phyloP scores from a whole-genome alignment of 2,329 filamentous ascomycete species.

The Fusarium incarnatum region DNA sequence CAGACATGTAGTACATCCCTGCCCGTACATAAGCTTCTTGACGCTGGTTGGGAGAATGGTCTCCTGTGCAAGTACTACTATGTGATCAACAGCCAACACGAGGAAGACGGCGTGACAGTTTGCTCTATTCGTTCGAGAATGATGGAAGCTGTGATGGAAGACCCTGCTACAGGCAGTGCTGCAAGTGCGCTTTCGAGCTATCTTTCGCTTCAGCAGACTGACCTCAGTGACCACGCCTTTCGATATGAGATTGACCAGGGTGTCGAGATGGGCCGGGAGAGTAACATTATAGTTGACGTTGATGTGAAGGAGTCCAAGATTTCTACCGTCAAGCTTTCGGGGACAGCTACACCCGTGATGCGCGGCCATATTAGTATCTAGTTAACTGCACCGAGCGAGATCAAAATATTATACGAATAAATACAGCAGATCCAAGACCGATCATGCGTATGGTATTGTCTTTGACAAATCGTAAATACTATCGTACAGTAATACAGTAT shows the following conservation, averaged over 20 bases:
- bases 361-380: conserved; percentile 49
- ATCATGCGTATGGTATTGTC: conserved; percentile 45
- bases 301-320: conserved; percentile 48
- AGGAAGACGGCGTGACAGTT: conserved; percentile 44
- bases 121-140: conserved; percentile 68
- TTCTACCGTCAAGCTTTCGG: conserved; percentile 49
- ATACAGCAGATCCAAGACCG: conserved; percentile 30
- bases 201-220: conserved; percentile 59
- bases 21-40: conserved; percentile 54
- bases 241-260: conserved; percentile 71
- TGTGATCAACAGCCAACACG: conserved; percentile 54
- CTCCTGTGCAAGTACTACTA: conserved; percentile 71
- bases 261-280: conserved; percentile 73
- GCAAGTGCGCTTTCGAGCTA: conserved; percentile 68
- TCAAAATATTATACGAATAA: not conserved
- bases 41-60: conserved; percentile 66
- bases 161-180: conserved; percentile 73
- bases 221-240: conserved; percentile 47
- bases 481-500: conserved; percentile 56
- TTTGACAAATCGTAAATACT: conserved; percentile 47
- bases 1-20: conserved; percentile 51
- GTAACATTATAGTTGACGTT: conserved; percentile 63
- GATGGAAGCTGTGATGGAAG: conserved; percentile 65
- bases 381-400: not conserved
- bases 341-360: conserved; percentile 53